phyloP scores from a whole-genome alignment of 2,329 filamentous ascomycete species.

The Zalaria sp. region DNA sequence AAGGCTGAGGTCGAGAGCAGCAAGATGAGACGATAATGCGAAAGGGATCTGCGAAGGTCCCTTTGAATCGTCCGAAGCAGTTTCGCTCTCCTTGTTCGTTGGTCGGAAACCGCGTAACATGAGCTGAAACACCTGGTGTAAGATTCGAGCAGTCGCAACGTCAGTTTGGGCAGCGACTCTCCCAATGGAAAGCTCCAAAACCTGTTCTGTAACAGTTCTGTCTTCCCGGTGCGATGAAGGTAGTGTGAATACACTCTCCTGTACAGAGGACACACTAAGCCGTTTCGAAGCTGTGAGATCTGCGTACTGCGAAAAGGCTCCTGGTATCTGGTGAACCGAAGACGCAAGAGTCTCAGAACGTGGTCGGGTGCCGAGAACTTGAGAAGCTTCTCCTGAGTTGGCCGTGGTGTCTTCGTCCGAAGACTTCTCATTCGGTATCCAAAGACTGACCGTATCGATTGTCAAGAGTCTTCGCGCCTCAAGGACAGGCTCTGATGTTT shows the following conservation, averaged over 20 bases:
- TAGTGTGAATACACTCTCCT: not conserved
- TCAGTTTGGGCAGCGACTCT: conserved; percentile 8
- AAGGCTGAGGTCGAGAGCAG: not conserved
- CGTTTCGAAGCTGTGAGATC: conserved; percentile 23
- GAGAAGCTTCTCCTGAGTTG: no score
- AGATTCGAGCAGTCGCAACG: conserved; percentile 8
- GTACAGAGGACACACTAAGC: conserved; percentile 5
- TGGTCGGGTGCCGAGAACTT: not conserved
- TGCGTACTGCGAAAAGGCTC: conserved; percentile 33
- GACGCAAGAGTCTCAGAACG: not conserved
- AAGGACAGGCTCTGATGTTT: not conserved
- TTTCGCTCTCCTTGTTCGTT: no score
- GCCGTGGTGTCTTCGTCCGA: not conserved
- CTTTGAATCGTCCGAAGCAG: no score
- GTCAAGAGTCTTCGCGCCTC: not conserved
- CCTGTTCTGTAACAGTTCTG: not conserved
- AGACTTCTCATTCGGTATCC: not conserved
- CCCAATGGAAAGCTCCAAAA: conserved; percentile 7
- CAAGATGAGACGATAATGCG: not conserved
- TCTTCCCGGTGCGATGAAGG: not conserved
- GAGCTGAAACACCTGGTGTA: conserved; percentile 5
- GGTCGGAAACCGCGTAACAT: no score
- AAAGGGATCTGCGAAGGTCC: not conserved
- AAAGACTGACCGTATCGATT: conserved; percentile 1
- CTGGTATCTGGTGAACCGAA: conserved; percentile 25